Evolutionary conservation across 257 asterid genomes (phyloP).

Genomic region (Solanum pennellii): DNA sequence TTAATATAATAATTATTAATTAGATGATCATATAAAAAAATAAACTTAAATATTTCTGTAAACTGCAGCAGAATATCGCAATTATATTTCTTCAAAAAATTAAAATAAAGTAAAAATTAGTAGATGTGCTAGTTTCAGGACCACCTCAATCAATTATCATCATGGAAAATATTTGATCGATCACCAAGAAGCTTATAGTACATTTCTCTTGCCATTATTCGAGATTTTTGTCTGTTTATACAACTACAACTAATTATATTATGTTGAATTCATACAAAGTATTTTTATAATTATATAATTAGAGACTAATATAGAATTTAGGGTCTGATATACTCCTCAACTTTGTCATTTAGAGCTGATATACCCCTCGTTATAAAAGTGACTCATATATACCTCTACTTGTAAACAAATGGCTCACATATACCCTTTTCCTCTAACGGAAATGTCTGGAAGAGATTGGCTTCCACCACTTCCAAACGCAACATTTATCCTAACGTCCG

Average conservation of each 20-base stretch:
- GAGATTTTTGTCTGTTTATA: neutral
- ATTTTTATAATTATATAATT: neutral
- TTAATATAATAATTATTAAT: neutral
- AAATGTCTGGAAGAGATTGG: slow-evolving; percentile 93
- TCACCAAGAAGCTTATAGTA: neutral
- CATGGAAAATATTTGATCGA: neutral
- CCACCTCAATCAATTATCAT: neutral
- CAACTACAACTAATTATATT: neutral
- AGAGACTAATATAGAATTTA: neutral
- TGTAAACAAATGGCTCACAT: no score
- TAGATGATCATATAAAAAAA: neutral
- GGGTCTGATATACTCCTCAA: no score
- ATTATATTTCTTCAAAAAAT: neutral
- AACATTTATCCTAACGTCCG: slow-evolving; percentile 87
- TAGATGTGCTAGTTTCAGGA: neutral
- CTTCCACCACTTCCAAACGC: slow-evolving; percentile 98
- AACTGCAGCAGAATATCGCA: neutral
- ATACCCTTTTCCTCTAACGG: no score
- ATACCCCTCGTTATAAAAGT: no score
- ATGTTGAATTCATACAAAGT: neutral
- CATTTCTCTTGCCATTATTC: neutral
- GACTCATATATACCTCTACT: no score
- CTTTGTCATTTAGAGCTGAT: no score
- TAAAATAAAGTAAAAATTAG: neutral
- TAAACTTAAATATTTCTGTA: neutral